Conservation (phyloP, 192 early-diverging fungal genomes). For the Backusella sp. region DNA sequence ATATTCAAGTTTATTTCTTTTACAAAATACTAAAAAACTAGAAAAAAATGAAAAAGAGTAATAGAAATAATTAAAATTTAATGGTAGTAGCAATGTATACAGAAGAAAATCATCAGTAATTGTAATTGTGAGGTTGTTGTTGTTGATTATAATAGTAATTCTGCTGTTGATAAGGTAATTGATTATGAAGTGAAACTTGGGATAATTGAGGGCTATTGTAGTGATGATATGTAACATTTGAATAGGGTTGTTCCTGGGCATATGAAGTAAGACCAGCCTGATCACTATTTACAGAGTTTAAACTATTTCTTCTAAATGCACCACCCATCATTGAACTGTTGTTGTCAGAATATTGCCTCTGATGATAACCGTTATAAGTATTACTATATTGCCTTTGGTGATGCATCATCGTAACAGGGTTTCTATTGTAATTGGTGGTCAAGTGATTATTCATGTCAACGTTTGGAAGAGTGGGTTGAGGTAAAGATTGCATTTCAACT, state of each 20-base stretch:
- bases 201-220: neutral
- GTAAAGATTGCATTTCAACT: conserved; percentile 11
- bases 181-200: neutral
- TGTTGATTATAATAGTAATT: neutral
- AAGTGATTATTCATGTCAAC: neutral
- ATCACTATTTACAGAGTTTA: conserved; percentile 20
- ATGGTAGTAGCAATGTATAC: neutral
- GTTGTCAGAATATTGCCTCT: neutral
- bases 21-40: neutral
- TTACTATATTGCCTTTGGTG: neutral
- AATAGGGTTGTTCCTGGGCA: conserved; percentile 14
- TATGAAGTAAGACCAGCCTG: neutral
- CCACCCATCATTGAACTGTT: neutral
- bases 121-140: neutral
- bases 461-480: conserved; percentile 22
- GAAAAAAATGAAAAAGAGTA: neutral
- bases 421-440: neutral
- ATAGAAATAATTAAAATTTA: neutral
- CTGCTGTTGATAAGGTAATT: neutral
- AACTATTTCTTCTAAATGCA: conserved; percentile 17
- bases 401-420: neutral
- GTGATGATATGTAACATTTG: conserved; percentile 2
- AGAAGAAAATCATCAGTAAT: neutral
- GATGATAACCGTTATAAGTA: neutral
- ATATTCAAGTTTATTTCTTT: neutral